Conservation (phyloP, 2,329 filamentous ascomycete genomes). For the Ophiocordyceps australis region DNA sequence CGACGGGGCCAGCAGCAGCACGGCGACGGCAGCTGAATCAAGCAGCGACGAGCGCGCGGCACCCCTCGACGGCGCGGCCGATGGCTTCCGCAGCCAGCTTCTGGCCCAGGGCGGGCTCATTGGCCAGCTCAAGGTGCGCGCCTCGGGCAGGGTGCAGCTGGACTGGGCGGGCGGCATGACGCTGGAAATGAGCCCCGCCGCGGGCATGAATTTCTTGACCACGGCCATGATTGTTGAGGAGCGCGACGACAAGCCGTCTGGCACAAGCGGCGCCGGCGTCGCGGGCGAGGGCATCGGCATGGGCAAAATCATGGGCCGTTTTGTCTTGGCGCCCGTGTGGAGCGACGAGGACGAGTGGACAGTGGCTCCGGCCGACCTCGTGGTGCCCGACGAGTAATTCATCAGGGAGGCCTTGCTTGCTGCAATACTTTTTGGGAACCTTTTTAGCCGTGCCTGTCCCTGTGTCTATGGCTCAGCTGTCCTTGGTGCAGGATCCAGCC, state of each 20-base stretch:
- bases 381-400: no score
- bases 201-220: constrained; percentile 36
- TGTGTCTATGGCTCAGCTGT: no score
- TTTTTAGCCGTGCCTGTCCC: no score
- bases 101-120: constrained; percentile 36
- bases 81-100: constrained; percentile 18
- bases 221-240: constrained; percentile 42
- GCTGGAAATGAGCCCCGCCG: constrained; percentile 31
- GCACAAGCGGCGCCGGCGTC: constrained; percentile 16
- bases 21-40: constrained; percentile 7
- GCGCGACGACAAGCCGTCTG: constrained; percentile 32
- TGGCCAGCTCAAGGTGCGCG: constrained; percentile 39
- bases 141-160: constrained; percentile 43
- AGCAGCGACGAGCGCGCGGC: constrained; percentile 12
- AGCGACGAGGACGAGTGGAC: constrained; percentile 39
- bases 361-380: constrained; percentile 17
- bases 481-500: no score
- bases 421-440: no score
- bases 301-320: constrained; percentile 44
- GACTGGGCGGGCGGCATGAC: constrained; percentile 43
- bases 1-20: constrained; percentile 5
- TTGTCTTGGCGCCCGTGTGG: constrained; percentile 39
- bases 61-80: constrained; percentile 12
- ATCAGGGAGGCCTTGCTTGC: no score
- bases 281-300: constrained; percentile 38